Conservation (phyloP, 352 stramenopile genomes). For the Thalassiosira livingstoniorum region DNA sequence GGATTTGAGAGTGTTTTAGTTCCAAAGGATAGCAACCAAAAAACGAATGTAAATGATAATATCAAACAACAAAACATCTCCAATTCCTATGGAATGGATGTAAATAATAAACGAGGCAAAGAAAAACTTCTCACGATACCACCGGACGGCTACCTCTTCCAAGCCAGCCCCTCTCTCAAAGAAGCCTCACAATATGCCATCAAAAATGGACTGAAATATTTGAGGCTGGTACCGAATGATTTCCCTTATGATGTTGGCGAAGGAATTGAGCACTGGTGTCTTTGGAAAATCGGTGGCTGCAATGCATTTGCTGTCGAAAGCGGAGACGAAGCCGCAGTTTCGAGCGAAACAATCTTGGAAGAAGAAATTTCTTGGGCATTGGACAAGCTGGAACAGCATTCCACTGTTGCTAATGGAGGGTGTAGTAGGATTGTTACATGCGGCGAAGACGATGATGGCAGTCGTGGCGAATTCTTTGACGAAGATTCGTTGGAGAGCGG, state of each 20-base stretch:
- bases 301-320: neutral
- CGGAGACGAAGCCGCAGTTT: neutral
- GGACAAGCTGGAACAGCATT: constrained; percentile 25
- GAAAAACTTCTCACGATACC: neutral
- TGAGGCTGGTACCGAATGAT: constrained; percentile 71
- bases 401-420: constrained; percentile 17
- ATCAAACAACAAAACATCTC: neutral
- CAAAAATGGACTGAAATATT: constrained; percentile 38
- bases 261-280: constrained; percentile 73
- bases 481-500: neutral
- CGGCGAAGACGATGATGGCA: constrained; percentile 19
- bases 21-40: neutral
- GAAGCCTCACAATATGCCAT: constrained; percentile 43
- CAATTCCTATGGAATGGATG: neutral
- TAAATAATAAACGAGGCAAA: neutral
- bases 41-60: neutral
- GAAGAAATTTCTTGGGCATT: constrained; percentile 51
- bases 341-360: constrained; percentile 27
- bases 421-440: constrained; percentile 37
- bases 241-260: constrained; percentile 77
- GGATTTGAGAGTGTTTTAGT: constrained; percentile 39
- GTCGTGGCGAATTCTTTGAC: neutral
- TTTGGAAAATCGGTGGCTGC: constrained; percentile 73
- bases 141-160: constrained; percentile 24
- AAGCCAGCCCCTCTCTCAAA: constrained; percentile 38